Percentiles rank a stretch among this genome's conserved stretches.
Evolutionary conservation across 2,329 filamentous ascomycete species (phyloP).

Genomic region (Sclerotinia sclerotiorum): DNA sequence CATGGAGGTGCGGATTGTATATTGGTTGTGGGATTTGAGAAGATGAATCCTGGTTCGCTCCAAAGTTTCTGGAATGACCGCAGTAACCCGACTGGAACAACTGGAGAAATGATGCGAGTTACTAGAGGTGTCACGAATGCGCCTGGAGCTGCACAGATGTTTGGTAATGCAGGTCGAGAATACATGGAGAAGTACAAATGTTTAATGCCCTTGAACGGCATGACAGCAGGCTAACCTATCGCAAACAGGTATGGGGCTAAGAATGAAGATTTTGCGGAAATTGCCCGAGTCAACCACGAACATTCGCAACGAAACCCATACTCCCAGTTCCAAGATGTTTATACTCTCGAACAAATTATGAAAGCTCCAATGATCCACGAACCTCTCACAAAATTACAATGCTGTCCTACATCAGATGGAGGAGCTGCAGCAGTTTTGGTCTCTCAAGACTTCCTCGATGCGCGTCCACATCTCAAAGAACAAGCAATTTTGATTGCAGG

Average conservation of each 20-base stretch:
- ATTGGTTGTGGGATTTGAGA: constrained; percentile 92
- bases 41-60: constrained; percentile 92
- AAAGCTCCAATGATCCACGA: constrained; percentile 74
- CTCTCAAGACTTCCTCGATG: constrained; percentile 83
- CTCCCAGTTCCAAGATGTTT: constrained; percentile 94
- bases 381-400: constrained; percentile 96
- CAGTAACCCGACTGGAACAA: constrained; percentile 73
- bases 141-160: constrained; percentile 87
- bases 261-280: constrained; percentile 87
- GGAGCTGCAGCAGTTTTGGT: constrained; percentile 86
- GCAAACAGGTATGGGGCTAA: constrained; percentile 59
- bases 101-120: constrained; percentile 74
- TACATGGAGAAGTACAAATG: constrained; percentile 82
- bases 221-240: not conserved
- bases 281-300: constrained; percentile 86
- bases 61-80: constrained; percentile 84
- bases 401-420: constrained; percentile 94
- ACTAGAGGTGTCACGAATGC: constrained; percentile 80
- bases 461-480: constrained; percentile 74
- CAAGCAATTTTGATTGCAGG: constrained; percentile 89
- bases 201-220: not conserved
- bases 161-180: constrained; percentile 89
- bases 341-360: constrained; percentile 80
- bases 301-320: constrained; percentile 94
- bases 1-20: constrained; percentile 84